Evolutionary conservation across 345 rosid species (phyloP), one percentile per base, ranked within the genome.

Genomic region (Anacardium occidentale): DNA sequence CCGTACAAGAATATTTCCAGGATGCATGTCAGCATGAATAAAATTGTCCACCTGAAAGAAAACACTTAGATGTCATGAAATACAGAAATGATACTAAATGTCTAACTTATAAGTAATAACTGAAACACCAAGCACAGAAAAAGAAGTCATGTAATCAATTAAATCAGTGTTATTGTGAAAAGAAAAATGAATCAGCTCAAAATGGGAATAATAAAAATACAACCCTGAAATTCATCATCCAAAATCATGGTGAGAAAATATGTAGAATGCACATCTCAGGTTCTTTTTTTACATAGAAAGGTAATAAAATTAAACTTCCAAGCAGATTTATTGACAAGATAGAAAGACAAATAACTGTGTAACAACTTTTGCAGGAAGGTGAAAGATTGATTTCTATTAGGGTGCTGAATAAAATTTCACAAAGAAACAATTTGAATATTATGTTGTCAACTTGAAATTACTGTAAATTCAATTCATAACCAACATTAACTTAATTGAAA

Each of bases 11-110:
- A 96, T 96, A 70, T 96, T 96, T 51, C 98, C 98, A 17, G 99
- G 98, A 88, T 96, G 98, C 99, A 96, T 91, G 83, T 96, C 98
- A 4, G 99, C 99, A 63, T 96, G 99, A 68, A 96, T 88, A 75
- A 96, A 96, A 83, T 96, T 93, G 80, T 96, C 99, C 62, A 93
- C 97, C 99, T 96, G 88, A 76, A 82, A 79, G 55, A 73, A 70
- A 37, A 78, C 57, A 70, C n/a, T 76, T 22, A 21, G 68, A 52
- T 24, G 26, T 62, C 24, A 10, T 29, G 24, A 64, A 68, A 51
- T 17, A 37, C 64, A 11, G 5, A 22, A 54, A 24, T 5, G 59
- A 10, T 5, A 58, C 48, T 10, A 20, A 55, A 18, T 18, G 22
- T 44, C 50, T 34, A 37, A 66, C 73, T 55, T 0, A 52, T 29